Evolutionary conservation across 73 alveolate species (phyloP).

Genomic region (Breviolum minutum): DNA sequence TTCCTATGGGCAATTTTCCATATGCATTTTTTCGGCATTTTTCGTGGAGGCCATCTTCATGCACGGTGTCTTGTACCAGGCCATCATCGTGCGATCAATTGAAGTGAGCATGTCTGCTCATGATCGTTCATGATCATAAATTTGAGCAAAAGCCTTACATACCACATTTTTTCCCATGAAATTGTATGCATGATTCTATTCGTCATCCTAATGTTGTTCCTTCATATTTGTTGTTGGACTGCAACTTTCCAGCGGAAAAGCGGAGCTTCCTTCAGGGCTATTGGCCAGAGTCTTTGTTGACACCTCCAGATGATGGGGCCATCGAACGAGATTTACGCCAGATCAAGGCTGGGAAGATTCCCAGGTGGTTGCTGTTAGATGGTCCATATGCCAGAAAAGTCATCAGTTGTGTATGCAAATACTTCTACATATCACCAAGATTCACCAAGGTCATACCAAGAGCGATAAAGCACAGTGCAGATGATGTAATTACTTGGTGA

Average conservation of each 20-base stretch:
- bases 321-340: constrained; percentile 56
- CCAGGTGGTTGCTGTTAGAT: not conserved
- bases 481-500: too few species aligned
- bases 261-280: constrained; percentile 42
- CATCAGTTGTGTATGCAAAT: not conserved
- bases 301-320: constrained; percentile 76
- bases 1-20: too few species aligned
- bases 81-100: not conserved
- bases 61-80: constrained; percentile 93
- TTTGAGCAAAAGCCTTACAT: not conserved
- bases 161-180: not conserved
- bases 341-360: constrained; percentile 51
- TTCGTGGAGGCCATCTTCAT: constrained; percentile 22
- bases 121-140: not conserved
- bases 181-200: not conserved
- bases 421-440: not conserved
- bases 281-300: constrained; percentile 89
- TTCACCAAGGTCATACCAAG: too few species aligned
- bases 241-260: not conserved
- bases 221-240: not conserved
- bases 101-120: not conserved
- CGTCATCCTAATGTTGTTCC: not conserved
- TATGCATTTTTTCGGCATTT: not conserved
- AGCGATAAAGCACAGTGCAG: too few species aligned
- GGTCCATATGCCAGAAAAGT: not conserved